Conservation (phyloP, 768 basidiomycete genomes). For the Trametes meyenii region DNA sequence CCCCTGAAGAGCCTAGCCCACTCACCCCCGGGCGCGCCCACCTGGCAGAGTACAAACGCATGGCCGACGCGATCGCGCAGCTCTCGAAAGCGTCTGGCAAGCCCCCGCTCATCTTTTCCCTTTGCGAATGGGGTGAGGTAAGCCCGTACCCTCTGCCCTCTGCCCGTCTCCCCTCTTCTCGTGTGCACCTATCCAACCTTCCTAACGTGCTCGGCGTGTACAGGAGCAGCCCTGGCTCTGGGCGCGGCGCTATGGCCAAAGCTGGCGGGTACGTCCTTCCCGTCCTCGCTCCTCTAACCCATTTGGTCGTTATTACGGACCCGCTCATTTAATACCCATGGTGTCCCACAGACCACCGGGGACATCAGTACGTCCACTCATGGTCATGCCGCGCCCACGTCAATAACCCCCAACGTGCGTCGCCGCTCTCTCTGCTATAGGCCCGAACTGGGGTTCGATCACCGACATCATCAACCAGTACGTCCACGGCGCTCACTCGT, state of each 20-base stretch:
- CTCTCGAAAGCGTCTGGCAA: conserved; percentile 51
- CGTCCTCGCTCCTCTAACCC: not conserved
- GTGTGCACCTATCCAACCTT: too few species aligned
- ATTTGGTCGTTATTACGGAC: not conserved
- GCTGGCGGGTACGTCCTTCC: conserved; percentile 56
- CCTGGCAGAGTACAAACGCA: conserved; percentile 56
- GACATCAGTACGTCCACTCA: conserved; percentile 32
- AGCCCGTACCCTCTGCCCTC: too few species aligned
- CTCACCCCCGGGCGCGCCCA: not conserved
- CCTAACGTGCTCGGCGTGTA: not conserved
- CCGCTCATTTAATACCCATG: not conserved
- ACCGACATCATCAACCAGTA: conserved; percentile 58
- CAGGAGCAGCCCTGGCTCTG: conserved; percentile 67
- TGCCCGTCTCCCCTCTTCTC: not conserved
- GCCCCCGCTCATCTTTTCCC: conserved; percentile 57
- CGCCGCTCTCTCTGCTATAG: not conserved
- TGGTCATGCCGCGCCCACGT: too few species aligned
- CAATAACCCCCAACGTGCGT: too few species aligned
- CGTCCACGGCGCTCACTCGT: conserved; percentile 10
- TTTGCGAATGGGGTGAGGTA: conserved; percentile 73
- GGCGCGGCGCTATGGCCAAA: conserved; percentile 61
- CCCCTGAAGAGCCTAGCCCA: not conserved
- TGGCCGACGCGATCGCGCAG: conserved; percentile 59
- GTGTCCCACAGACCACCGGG: conserved; percentile 26
- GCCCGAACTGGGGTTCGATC: conserved; percentile 50